Evolutionary conservation across 2,329 filamentous ascomycete species (phyloP).

Genomic region (Dactylellina haptotyla): DNA sequence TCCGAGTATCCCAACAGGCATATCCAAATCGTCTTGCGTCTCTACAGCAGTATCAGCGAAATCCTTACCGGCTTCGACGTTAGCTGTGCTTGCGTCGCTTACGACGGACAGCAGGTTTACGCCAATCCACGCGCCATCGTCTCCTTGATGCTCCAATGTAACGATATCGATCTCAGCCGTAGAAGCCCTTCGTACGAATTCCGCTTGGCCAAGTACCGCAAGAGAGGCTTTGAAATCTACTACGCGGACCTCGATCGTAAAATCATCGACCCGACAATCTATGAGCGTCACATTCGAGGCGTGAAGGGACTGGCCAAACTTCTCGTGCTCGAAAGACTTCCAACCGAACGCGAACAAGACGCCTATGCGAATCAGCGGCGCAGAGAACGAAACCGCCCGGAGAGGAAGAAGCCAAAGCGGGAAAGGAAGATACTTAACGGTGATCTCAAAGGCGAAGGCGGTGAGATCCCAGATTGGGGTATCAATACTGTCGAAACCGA

Average conservation of each 20-base stretch:
- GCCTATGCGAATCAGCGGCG: conserved; percentile 76
- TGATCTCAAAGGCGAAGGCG: conserved; percentile 68
- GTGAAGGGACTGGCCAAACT: conserved; percentile 81
- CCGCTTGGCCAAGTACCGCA: conserved; percentile 83
- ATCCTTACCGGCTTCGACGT: conserved; percentile 90
- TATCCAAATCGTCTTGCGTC: conserved; percentile 81
- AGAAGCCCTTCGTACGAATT: conserved; percentile 91
- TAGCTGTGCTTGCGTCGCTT: conserved; percentile 81
- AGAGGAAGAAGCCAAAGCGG: conserved; percentile 20
- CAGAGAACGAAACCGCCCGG: conserved; percentile 76
- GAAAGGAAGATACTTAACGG: conserved; percentile 69
- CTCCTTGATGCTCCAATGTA: conserved; percentile 82
- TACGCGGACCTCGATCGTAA: conserved; percentile 78
- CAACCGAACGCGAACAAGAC: conserved; percentile 74
- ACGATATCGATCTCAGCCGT: conserved; percentile 81
- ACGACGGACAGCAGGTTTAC: conserved; percentile 83
- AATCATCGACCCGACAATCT: conserved; percentile 83
- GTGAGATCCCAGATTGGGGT: conserved; percentile 82
- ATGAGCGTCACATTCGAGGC: conserved; percentile 79
- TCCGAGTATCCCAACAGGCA: conserved; percentile 85
- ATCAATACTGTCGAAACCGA: conserved; percentile 69
- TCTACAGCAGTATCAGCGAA: conserved; percentile 84
- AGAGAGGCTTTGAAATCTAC: conserved; percentile 83
- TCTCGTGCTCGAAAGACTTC: conserved; percentile 80
- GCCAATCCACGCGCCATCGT: conserved; percentile 78